phyloP scores from a whole-genome alignment of 2,329 filamentous ascomycete genomes.

The Scedosporium aurantiacum region DNA sequence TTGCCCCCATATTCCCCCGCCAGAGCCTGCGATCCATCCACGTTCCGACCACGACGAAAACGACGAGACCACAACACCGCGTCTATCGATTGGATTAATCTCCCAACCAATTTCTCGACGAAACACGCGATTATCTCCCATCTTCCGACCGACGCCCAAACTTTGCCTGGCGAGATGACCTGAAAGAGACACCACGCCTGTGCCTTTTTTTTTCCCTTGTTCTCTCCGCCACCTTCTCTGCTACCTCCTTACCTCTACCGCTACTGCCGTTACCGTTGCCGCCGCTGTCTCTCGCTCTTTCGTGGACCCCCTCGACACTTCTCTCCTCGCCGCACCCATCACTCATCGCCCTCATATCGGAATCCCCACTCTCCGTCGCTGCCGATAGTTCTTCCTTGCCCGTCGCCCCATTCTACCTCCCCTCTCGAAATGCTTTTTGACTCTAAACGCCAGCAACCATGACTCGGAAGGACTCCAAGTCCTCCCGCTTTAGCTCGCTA shows the following conservation, averaged over 20 bases:
- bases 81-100: too few species aligned
- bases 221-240: not conserved
- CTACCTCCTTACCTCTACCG: not conserved
- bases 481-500: conserved; percentile 53
- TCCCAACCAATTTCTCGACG: not conserved
- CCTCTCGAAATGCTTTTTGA: not conserved
- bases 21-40: too few species aligned
- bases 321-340: not conserved
- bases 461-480: conserved; percentile 51
- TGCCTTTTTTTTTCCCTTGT: not conserved
- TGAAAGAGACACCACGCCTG: not conserved
- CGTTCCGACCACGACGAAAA: too few species aligned
- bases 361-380: too few species aligned
- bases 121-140: not conserved
- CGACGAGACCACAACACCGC: too few species aligned
- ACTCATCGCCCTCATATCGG: not conserved
- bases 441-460: conserved; percentile 33
- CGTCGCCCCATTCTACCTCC: not conserved
- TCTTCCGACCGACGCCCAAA: not conserved
- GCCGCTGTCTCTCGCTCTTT: not conserved
- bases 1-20: too few species aligned
- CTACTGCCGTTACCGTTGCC: not conserved
- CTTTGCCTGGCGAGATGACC: not conserved
- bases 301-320: not conserved
- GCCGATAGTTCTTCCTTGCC: not conserved